These are phyloP conservation scores for Achlya hypogyna DNA, from an alignment of 352 stramenopile species.

Conservation along the genomic window DNA sequence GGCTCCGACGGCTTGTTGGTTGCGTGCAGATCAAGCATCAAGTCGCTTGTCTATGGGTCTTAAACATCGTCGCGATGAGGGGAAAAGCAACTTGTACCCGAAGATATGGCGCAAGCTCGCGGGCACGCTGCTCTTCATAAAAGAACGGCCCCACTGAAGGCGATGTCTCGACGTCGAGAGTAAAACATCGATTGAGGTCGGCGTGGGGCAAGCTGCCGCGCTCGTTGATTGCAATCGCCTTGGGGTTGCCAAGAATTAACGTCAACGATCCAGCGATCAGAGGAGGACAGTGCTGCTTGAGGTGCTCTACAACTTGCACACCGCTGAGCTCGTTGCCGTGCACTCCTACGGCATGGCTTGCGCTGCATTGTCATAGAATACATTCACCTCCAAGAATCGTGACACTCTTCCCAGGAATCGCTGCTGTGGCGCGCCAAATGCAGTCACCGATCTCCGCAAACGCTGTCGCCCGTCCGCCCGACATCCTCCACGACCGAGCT, in stretches of 20 bases:
- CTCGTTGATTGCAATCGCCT: conserved; percentile 39
- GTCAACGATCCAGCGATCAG: conserved; percentile 24
- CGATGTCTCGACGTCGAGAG: conserved; percentile 22
- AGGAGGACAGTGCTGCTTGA: conserved; percentile 24
- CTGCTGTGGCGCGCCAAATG: background rate
- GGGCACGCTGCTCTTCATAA: conserved; percentile 49
- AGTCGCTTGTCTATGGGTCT: conserved; percentile 25
- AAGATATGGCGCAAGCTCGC: conserved; percentile 45
- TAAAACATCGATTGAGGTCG: conserved; percentile 68
- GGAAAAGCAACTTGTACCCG: background rate
- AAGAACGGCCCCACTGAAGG: background rate
- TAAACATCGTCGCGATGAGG: background rate
- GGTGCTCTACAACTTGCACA: conserved; percentile 44
- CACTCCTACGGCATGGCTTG: conserved; percentile 22
- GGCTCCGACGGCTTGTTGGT: conserved; percentile 65
- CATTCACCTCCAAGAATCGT: conserved; percentile 39
- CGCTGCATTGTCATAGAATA: background rate
- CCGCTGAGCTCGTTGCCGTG: conserved; percentile 73
- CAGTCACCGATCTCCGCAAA: background rate
- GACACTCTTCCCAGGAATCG: conserved; percentile 30
- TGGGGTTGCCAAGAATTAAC: conserved; percentile 56
- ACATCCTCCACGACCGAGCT: no score
- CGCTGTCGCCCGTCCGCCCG: no score
- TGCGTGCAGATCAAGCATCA: conserved; percentile 68
- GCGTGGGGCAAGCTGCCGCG: conserved; percentile 40